A percentile compares a stretch with the other conserved stretches of the same genome.
phyloP scores from a whole-genome alignment of 2,329 filamentous ascomycete species.

The Botryosphaeria dothidea region DNA sequence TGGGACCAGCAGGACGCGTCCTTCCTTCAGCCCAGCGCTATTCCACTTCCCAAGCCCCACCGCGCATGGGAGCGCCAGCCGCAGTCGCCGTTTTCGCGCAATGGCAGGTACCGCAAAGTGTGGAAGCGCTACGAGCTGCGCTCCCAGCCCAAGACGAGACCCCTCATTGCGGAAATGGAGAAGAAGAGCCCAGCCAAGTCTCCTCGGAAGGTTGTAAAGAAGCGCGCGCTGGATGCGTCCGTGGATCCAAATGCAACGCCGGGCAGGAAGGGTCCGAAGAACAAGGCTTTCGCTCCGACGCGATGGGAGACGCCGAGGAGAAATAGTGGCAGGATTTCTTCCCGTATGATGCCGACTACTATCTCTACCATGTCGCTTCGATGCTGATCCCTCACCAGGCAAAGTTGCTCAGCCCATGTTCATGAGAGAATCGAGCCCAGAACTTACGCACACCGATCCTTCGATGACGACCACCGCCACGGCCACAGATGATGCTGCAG shows the following conservation, averaged over 20 bases:
- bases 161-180: constrained; percentile 21
- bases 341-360: neutral
- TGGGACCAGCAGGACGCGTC: constrained; percentile 46
- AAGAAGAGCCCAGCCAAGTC: constrained; percentile 29
- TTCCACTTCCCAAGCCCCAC: constrained; percentile 44
- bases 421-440: neutral
- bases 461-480: neutral
- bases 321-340: constrained; percentile 5
- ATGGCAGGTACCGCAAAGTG: constrained; percentile 46
- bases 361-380: neutral
- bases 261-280: constrained; percentile 26
- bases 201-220: constrained; percentile 47
- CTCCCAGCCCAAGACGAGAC: constrained; percentile 23
- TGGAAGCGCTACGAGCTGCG: constrained; percentile 46
- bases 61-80: constrained; percentile 53
- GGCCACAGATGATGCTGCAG: too few species aligned
- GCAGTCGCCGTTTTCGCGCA: constrained; percentile 39
- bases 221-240: constrained; percentile 38
- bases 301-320: constrained; percentile 26
- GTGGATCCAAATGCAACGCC: constrained; percentile 27
- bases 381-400: neutral
- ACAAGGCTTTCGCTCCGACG: constrained; percentile 36
- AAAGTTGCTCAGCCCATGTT: constrained; percentile 12
- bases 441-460: neutral
- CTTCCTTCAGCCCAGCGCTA: constrained; percentile 41